Conservation (phyloP, 805 yeast species). For the Isabelozyma pseudorhagii region DNA sequence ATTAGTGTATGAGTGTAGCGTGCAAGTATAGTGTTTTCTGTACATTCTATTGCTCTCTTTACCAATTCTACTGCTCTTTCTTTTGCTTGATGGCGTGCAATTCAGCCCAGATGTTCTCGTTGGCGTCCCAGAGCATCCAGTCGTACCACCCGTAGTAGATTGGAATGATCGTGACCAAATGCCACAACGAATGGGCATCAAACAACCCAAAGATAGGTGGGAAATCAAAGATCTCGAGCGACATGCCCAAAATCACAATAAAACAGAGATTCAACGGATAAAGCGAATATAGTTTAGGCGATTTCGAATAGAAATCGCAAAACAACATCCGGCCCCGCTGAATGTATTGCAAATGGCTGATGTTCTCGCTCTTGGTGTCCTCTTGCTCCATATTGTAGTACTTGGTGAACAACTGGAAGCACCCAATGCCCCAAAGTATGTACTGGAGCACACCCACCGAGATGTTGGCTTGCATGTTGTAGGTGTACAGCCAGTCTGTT, state of each 20-base stretch:
- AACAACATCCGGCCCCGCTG: too few species aligned
- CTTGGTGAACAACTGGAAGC: constrained; percentile 29
- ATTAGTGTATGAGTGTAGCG: neutral
- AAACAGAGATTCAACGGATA: constrained; percentile 35
- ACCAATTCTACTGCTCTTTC: constrained; percentile 4
- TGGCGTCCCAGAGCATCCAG: constrained; percentile 43
- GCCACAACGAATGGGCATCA: constrained; percentile 97
- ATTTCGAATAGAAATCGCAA: constrained; percentile 22
- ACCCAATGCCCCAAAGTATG: constrained; percentile 26
- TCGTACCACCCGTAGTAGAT: constrained; percentile 41
- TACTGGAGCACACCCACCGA: constrained; percentile 76
- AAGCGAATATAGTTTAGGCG: constrained; percentile 36
- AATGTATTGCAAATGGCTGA: constrained; percentile 27
- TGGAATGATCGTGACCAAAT: constrained; percentile 67
- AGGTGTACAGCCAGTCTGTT: constrained; percentile 83
- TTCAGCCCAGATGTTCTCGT: constrained; percentile 26
- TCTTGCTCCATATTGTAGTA: constrained; percentile 23
- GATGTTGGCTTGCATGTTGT: constrained; percentile 90
- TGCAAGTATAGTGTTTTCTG: too few species aligned
- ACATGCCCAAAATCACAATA: constrained; percentile 68
- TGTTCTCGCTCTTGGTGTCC: constrained; percentile 5
- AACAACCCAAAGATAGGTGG: constrained; percentile 64
- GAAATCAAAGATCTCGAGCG: constrained; percentile 89
- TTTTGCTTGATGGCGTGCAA: constrained; percentile 7
- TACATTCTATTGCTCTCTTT: too few species aligned